Percentiles rank a stretch among this genome's conserved stretches.
Conservation (phyloP, 805 yeast species). For the Candida manassasensis region DNA sequence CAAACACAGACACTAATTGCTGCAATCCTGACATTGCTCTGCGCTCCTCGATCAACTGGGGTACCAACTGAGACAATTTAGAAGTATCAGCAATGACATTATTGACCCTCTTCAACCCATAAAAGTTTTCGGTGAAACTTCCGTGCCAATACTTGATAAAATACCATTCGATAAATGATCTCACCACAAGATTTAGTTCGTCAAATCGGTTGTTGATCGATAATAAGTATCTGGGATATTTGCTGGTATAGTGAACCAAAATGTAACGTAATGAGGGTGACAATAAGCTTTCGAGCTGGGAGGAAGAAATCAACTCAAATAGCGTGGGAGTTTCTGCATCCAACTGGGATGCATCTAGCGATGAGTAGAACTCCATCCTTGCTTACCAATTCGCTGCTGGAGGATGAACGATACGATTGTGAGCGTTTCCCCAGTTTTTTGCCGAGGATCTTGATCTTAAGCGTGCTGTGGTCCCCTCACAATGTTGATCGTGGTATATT, state of each 20-base stretch:
- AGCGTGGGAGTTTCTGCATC: slow-evolving; percentile 79
- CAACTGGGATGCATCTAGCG: slow-evolving; percentile 70
- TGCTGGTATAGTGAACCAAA: slow-evolving; percentile 72
- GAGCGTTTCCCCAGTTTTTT: too few species aligned
- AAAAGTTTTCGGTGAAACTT: slow-evolving; percentile 86
- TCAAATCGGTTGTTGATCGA: slow-evolving; percentile 66
- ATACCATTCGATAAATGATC: slow-evolving; percentile 66
- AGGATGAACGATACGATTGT: too few species aligned
- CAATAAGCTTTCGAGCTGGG: slow-evolving; percentile 69
- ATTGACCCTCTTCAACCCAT: slow-evolving; percentile 71
- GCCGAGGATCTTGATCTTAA: too few species aligned
- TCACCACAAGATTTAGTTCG: slow-evolving; percentile 58
- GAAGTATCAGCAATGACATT: slow-evolving; percentile 30
- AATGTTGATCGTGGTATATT: too few species aligned
- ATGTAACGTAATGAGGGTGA: slow-evolving; percentile 82
- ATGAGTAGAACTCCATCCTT: slow-evolving; percentile 75
- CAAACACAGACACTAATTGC: slow-evolving; percentile 48
- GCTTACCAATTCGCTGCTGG: too few species aligned
- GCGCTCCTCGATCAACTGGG: slow-evolving; percentile 43
- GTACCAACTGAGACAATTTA: slow-evolving; percentile 34
- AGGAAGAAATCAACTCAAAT: slow-evolving; percentile 80
- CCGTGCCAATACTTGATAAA: slow-evolving; percentile 74
- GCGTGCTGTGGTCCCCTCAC: too few species aligned
- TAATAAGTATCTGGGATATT: slow-evolving; percentile 67
- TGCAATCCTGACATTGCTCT: slow-evolving; percentile 53